Percentiles rank a stretch among this genome's conserved stretches.
Evolutionary conservation across 768 basidiomycete species (phyloP).

Genomic region (Gymnopilus dilepis): DNA sequence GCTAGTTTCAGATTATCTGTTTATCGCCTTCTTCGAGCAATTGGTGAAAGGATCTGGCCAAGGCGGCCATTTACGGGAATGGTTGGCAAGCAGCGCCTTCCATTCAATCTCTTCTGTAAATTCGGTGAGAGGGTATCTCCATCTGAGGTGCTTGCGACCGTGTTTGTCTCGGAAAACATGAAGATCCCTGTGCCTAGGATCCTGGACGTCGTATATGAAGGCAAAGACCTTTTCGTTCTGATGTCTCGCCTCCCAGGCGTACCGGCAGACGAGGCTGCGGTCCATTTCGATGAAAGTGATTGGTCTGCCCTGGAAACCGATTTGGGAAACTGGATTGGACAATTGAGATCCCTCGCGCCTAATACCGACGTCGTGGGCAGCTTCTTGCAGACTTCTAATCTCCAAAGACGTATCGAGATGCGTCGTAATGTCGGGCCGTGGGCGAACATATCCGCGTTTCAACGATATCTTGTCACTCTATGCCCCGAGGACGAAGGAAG

Average conservation of each 20-base stretch:
- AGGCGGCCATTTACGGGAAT: not conserved
- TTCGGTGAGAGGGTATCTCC: not conserved
- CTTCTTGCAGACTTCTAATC: not conserved
- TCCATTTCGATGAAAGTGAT: not conserved
- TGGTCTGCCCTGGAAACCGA: not conserved
- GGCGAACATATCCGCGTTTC: not conserved
- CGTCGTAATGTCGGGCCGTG: not conserved
- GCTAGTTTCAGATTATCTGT: not conserved
- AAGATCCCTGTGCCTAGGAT: conserved; percentile 7
- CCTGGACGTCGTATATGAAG: not conserved
- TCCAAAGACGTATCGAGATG: not conserved
- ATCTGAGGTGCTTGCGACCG: not conserved
- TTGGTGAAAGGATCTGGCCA: not conserved
- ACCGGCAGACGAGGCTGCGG: not conserved
- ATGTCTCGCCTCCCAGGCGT: not conserved
- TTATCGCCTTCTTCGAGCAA: not conserved
- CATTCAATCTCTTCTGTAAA: not conserved
- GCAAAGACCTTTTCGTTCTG: not conserved
- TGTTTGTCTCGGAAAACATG: not conserved
- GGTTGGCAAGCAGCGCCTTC: not conserved
- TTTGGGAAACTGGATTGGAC: not conserved
- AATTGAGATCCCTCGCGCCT: not conserved
- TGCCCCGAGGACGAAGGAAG: not conserved
- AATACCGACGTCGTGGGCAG: not conserved
- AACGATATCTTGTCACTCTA: not conserved